These are phyloP conservation scores for Phylloporus sp. DNA, from an alignment of 1,284 basidiomycete species.

Conservation along the genomic window DNA sequence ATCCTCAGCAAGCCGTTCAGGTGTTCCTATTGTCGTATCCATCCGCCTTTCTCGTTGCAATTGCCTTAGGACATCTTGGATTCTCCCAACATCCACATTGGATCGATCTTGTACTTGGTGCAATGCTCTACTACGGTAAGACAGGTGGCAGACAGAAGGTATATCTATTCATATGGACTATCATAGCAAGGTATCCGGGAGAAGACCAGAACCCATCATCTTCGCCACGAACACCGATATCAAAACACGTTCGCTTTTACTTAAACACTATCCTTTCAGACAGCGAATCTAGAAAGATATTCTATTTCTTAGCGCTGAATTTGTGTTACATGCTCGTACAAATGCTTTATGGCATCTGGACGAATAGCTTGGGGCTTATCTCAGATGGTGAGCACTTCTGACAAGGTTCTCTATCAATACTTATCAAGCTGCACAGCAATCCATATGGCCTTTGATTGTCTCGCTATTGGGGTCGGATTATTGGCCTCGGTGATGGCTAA, in stretches of 20 bases:
- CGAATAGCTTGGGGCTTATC: constrained; percentile 95
- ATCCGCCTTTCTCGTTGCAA: constrained; percentile 52
- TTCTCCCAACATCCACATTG: constrained; percentile 64
- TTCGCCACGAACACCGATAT: constrained; percentile 61
- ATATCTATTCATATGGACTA: constrained; percentile 12
- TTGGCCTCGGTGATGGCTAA: constrained; percentile 98
- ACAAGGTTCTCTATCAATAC: background rate
- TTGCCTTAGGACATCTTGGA: constrained; percentile 57
- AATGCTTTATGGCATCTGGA: constrained; percentile 97
- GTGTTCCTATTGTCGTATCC: constrained; percentile 65
- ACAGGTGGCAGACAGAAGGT: background rate
- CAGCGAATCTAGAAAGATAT: constrained; percentile 93
- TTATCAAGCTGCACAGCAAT: constrained; percentile 70
- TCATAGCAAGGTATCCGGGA: constrained; percentile 64
- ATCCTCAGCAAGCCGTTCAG: constrained; percentile 57
- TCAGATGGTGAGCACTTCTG: constrained; percentile 80
- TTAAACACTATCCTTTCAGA: constrained; percentile 90
- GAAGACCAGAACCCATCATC: constrained; percentile 52
- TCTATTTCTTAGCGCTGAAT: constrained; percentile 96
- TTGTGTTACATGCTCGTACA: constrained; percentile 96
- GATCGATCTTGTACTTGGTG: constrained; percentile 60
- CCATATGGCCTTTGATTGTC: constrained; percentile 99
- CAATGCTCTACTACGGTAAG: constrained; percentile 68
- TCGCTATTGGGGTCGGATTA: constrained; percentile 95
- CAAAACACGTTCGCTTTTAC: constrained; percentile 73